phyloP scores from a whole-genome alignment of 805 yeast genomes.

The Yarrowia bubula region DNA sequence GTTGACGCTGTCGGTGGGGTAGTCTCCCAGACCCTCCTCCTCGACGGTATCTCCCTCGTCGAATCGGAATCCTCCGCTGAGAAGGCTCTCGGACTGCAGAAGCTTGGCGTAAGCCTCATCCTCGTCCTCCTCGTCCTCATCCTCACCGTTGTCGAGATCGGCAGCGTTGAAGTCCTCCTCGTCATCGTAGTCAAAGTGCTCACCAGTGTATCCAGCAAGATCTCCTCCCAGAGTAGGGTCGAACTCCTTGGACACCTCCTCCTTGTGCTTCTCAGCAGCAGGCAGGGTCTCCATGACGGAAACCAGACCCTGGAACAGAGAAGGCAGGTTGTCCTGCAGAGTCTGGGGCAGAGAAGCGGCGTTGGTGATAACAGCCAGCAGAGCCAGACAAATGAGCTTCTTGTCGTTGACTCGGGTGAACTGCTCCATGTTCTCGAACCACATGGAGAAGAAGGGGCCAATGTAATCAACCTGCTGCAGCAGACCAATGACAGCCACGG shows the following conservation, averaged over 20 bases:
- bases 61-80: constrained; percentile 37
- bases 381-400: constrained; percentile 69
- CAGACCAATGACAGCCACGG: constrained; percentile 50
- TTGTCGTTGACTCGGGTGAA: constrained; percentile 75
- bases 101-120: constrained; percentile 43
- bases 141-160: constrained; percentile 36
- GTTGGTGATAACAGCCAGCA: constrained; percentile 50
- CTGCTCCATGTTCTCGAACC: constrained; percentile 60
- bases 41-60: constrained; percentile 71
- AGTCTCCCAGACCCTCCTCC: constrained; percentile 78
- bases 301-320: constrained; percentile 53
- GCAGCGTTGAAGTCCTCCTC: constrained; percentile 37
- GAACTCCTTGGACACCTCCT: constrained; percentile 59
- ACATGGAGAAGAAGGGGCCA: constrained; percentile 54
- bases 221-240: constrained; percentile 37
- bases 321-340: constrained; percentile 42
- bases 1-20: constrained; percentile 75
- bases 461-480: constrained; percentile 49
- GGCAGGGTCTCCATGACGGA: constrained; percentile 62
- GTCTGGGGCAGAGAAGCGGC: constrained; percentile 39
- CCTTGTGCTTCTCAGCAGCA: constrained; percentile 62
- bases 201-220: constrained; percentile 39
- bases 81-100: constrained; percentile 38
- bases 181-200: constrained; percentile 41
- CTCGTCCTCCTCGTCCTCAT: constrained; percentile 35